These are phyloP conservation scores for Senecio squalidus DNA, from an alignment of 140 eudicot species.

Conservation along the genomic window DNA sequence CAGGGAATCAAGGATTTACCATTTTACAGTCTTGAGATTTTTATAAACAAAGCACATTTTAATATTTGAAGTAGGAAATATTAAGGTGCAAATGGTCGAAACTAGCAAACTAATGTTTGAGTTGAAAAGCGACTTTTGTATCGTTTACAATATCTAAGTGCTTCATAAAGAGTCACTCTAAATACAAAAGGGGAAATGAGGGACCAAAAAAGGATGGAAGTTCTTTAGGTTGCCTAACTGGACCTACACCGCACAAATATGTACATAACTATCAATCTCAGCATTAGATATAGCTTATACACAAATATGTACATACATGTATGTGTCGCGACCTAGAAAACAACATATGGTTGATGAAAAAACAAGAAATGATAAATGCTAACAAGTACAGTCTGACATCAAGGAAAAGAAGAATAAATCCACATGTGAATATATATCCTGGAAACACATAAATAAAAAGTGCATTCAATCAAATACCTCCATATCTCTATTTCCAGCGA, in stretches of 20 bases:
- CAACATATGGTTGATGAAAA: background rate
- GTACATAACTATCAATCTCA: no score
- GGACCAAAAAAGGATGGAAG: no score
- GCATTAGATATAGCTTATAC: background rate
- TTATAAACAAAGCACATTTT: no score
- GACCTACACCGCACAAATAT: no score
- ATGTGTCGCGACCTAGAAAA: background rate
- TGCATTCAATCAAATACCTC: conserved; percentile 50
- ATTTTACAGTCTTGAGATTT: no score
- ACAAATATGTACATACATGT: background rate
- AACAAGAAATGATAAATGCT: no score
- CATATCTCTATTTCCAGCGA: conserved; percentile 76
- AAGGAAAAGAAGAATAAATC: background rate
- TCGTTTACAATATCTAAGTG: no score
- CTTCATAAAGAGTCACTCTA: no score
- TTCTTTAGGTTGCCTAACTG: no score
- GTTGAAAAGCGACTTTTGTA: no score
- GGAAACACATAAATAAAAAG: conserved; percentile 8
- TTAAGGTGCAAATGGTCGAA: background rate
- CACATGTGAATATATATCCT: background rate
- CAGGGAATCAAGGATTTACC: background rate
- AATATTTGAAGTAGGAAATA: no score
- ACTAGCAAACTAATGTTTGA: background rate
- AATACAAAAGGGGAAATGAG: no score
- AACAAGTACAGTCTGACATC: background rate